Base-by-base conservation (phyloP, 768 basidiomycete genomes). In the Suillus subluteus region DNA sequence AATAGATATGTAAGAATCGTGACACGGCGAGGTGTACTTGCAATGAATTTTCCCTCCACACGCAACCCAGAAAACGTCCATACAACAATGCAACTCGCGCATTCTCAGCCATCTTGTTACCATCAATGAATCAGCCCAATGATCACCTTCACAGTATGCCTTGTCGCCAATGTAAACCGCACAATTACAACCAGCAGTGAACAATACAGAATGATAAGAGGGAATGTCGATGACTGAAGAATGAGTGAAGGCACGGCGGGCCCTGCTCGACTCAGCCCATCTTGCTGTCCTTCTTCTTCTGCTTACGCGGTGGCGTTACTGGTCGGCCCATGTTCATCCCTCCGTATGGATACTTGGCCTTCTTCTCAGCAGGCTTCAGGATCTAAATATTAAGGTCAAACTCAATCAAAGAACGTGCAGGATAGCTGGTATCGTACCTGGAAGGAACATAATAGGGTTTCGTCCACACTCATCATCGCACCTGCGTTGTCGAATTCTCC, bases 391-490 rank as follows among this genome's bases (percentile, higher is more conserved):
- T 16, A 30, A 41, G 40, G 48, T 48, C 43, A 65, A 52, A 62
- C 30, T 40, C 6, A 46, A 40, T 58, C 62, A 65, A 13, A 46
- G 50, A 18, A 35, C 21, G 21, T 37, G 13, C 0, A 16, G 38
- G 44, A 62, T 68, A 73, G 66, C 70, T 74, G 68, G 70, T 13
- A 32, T 70, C 84, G 67, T 69, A 96, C 95, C 82, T 98, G 97
- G 94, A 99, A 98, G 9, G 96, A 98, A 81, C 97, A 98, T 70
- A 99, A 79, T 70, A 99, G 79, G 11, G 97, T 98, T 81, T 98
- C 97, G 73, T 98, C 97, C 52, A 99, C 97, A 74, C 94, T 96
- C 97, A 99, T 99, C 97, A 99, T 99, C 41, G 97, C 97, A 44
- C 97, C 97, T 5, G 97, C 96, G 78, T 99, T 99, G 79, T 99